A percentile compares a stretch with the other conserved stretches of the same genome.
These are phyloP conservation scores for Emericellopsis cladophorae DNA, from an alignment of 2,329 filamentous ascomycete genomes.

Conservation along the genomic window DNA sequence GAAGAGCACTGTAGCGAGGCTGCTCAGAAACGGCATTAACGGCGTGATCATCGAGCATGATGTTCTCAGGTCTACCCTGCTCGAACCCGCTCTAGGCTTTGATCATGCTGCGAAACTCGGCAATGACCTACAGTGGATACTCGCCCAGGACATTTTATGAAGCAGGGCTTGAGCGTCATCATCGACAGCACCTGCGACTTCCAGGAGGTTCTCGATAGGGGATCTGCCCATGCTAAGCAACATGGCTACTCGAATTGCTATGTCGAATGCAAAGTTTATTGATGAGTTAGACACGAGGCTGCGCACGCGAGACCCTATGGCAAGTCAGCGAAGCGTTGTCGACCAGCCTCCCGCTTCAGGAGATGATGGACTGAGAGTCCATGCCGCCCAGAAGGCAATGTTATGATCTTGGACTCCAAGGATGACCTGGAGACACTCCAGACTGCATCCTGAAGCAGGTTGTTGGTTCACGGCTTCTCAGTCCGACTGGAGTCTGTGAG, in stretches of 20 bases:
- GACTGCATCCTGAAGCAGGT: too few relatives aligned
- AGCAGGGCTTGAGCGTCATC: conserved; percentile 18
- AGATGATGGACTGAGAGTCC: too few relatives aligned
- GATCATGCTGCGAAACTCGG: conserved; percentile 14
- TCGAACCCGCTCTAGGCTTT: conserved; percentile 14
- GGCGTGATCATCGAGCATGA: conserved; percentile 23
- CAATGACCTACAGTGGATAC: conserved; percentile 20
- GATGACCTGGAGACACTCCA: too few relatives aligned
- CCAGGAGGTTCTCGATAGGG: conserved; percentile 14
- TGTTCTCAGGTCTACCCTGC: conserved; percentile 17
- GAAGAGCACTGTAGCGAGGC: conserved; percentile 20
- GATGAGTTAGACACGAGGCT: too few relatives aligned
- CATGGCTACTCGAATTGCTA: not conserved
- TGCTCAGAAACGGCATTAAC: conserved; percentile 12
- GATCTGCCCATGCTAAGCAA: conserved; percentile 12
- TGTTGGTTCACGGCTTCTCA: too few relatives aligned
- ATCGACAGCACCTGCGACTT: conserved; percentile 25
- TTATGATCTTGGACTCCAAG: too few relatives aligned
- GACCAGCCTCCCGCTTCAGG: too few relatives aligned
- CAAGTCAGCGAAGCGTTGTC: too few relatives aligned
- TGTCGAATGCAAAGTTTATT: not conserved
- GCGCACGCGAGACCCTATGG: too few relatives aligned
- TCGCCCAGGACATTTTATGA: conserved; percentile 19
- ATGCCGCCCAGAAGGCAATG: too few relatives aligned
- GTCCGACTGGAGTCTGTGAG: too few relatives aligned